Evolutionary conservation across 2,329 filamentous ascomycete genomes (phyloP), one percentile per base, ranked within the genome.

Genomic region (Cadophora luteo-olivacea): DNA sequence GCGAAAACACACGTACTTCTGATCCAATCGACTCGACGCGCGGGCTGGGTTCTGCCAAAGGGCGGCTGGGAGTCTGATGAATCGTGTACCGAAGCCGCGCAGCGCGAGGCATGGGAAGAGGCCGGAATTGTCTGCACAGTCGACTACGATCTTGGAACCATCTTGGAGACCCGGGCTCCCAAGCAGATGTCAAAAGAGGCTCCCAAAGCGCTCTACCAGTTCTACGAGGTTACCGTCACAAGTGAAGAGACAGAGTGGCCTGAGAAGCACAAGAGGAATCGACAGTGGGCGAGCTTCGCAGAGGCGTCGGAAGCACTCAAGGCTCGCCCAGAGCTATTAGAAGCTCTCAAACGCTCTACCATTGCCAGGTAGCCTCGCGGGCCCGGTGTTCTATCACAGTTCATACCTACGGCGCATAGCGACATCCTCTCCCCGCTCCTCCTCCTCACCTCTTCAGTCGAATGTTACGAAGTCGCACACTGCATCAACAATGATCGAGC

Each of bases 61-160:
- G 96, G 96, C 78, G 96, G 96, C 69, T 99, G 96, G 94, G 96
- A 99, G 81, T 91, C 89, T 41, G 96, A 99, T 81, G 96, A 99
- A 82, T 88, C 90, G 70, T 96, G 92, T 72, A 89, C 91, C 70
- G 88, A 95, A 79, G 92, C 96, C 67, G 96, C 96, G 66, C 81
- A 91, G 84, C 84, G 96, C 74, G 96, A 99, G 81, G 96, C 96
- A 70, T 98, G 96, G 96, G 96, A 98, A 83, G 96, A 98, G 83
- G 96, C 94, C 52, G 96, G 96, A 76, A 97, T 98, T 77, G 85
- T 92, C 76, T 92, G 95, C 80, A 91, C 88, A 68, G 90, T 97
- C 80, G 90, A 91, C 75, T 91, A 91, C 79, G 93, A 97, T 80
- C 86, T 99, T 62, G 94, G 94, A 72, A 87, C 91, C 72, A 97